Conservation (phyloP, 2,329 filamentous ascomycete genomes). For the Pseudocercospora fijiensis region DNA sequence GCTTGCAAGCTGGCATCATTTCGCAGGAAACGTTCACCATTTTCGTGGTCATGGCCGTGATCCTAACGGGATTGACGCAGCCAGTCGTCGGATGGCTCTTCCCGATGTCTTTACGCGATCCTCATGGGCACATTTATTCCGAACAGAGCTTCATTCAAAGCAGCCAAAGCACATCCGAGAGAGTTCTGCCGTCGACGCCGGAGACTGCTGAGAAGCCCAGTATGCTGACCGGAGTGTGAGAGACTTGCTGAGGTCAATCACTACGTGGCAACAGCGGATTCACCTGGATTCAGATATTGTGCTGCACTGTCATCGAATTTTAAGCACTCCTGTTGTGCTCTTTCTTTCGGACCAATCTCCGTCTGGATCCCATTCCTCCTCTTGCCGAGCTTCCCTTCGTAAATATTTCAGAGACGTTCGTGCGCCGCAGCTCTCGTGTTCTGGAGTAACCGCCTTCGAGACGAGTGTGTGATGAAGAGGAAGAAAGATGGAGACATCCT, state of each 20-base stretch:
- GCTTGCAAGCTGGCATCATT: constrained; percentile 9
- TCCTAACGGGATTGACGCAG: constrained; percentile 2
- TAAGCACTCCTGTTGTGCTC: background rate
- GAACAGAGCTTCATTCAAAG: background rate
- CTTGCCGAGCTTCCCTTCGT: background rate
- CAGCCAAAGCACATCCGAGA: background rate
- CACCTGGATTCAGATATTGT: background rate
- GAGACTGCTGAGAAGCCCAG: background rate
- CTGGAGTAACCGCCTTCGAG: background rate
- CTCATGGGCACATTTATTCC: background rate
- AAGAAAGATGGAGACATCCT: background rate
- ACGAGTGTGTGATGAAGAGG: background rate
- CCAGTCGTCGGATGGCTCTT: constrained; percentile 2
- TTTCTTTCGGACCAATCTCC: background rate
- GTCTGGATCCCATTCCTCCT: background rate
- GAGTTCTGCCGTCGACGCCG: background rate
- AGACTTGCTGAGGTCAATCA: background rate
- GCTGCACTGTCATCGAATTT: background rate
- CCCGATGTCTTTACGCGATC: background rate
- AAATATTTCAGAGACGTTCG: too few species aligned
- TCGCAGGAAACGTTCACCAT: constrained; percentile 6
- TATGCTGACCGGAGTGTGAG: background rate
- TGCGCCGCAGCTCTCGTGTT: too few species aligned
- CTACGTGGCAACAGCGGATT: background rate
- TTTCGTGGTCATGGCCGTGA: constrained; percentile 5